Percentiles rank a stretch among this genome's conserved stretches.
phyloP scores from a whole-genome alignment of 75 land plant species.

The Cryptomeria japonica region DNA sequence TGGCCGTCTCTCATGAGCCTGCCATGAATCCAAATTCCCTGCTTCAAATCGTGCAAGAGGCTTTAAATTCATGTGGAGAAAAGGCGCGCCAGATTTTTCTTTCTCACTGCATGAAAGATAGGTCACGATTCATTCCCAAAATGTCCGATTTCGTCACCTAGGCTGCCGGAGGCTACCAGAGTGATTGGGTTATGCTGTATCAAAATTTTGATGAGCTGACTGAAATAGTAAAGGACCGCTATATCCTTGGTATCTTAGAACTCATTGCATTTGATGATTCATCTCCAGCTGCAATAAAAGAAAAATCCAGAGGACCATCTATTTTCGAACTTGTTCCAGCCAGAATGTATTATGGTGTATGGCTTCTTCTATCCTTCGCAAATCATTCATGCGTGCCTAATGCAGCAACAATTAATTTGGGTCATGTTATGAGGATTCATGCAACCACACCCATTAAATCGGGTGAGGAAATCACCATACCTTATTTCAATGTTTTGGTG shows the following conservation, averaged over 20 bases:
- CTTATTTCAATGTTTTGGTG: constrained; percentile 16
- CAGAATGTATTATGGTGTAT: background rate
- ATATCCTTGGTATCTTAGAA: background rate
- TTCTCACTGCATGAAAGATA: background rate
- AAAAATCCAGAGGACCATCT: background rate
- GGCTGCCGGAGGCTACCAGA: background rate
- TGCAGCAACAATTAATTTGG: constrained; percentile 4
- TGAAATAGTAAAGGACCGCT: background rate
- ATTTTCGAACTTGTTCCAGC: background rate
- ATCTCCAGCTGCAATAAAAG: background rate
- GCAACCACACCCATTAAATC: background rate
- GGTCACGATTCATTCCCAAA: background rate
- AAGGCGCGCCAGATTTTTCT: background rate
- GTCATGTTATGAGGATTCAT: background rate
- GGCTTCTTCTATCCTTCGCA: constrained; percentile 7
- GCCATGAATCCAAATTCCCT: constrained; percentile 25
- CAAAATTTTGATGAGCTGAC: background rate
- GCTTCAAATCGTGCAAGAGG: constrained; percentile 20
- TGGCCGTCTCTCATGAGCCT: background rate
- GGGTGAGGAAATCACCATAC: constrained; percentile 17
- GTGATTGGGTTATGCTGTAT: background rate
- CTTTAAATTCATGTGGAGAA: background rate
- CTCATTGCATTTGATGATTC: background rate
- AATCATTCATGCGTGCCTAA: constrained; percentile 18
- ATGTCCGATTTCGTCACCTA: background rate